Evolutionary conservation across 768 basidiomycete genomes (phyloP), one percentile per base, ranked within the genome.

Genomic region (Xanthoconium purpureum): DNA sequence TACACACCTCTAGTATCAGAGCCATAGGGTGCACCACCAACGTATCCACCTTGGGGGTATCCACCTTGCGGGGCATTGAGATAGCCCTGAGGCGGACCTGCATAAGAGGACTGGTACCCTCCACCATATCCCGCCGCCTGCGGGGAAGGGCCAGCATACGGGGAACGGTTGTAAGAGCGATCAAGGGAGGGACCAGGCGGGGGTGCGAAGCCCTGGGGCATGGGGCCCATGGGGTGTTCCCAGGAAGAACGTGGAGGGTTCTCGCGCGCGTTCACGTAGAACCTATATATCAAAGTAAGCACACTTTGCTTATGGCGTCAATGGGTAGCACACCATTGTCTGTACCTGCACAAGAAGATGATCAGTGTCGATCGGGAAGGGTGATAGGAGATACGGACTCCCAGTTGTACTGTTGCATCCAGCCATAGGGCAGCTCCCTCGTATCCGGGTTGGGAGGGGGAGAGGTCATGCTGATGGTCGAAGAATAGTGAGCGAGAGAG

Each of bases 181-280:
- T 72, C 71, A 24, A 72, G 71, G 1, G 82, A 85, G 10, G 81
- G 74, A 18, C 78, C 77, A 0, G 60, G 42, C 0, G 79, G 76
- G 14, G 76, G 65, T 2, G 58, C 66, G 52, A 61, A 80, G 58
- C 69, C 68, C 24, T 70, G 63, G 1, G 54, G 51, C 0, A 68
- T 65, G 8, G 76, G 78, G 5, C 84, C 85, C n/a, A 79, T 70
- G 0, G 89, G 89, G 62, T 90, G 89, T 0, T 73, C 76, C 89
- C 89, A 91, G 14, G 78, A 80, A 37, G 86, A 82, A 18, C 79
- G 77, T 0, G 87, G 85, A 5, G 89, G 88, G 17, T 77, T 72
- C 44, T 80, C 78, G 28, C 63, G 69, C 0, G 86, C 88, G 62
- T 91, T 83, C 44, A 91, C 87, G 60, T 91, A 91, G 76, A 82